A percentile compares a stretch with the other conserved stretches of the same genome.
These are phyloP conservation scores for Suhomyces prunicola DNA, from an alignment of 805 yeast species.

Conservation along the genomic window DNA sequence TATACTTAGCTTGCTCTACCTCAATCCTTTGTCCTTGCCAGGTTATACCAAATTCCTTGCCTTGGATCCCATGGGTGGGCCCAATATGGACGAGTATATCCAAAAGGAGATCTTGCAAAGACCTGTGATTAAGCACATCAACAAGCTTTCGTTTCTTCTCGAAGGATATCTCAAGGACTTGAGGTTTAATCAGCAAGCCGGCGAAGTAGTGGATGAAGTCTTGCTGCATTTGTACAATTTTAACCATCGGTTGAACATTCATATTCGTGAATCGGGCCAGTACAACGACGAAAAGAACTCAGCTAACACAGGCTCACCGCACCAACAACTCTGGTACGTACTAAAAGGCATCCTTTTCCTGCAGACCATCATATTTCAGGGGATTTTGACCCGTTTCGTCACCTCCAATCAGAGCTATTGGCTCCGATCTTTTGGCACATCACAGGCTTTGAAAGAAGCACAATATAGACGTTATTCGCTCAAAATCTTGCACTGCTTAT, in stretches of 20 bases:
- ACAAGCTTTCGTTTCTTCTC: slow-evolving; percentile 44
- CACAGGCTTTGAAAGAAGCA: slow-evolving; percentile 15
- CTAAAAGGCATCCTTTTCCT: slow-evolving; percentile 45
- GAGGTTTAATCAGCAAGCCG: slow-evolving; percentile 10
- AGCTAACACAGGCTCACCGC: slow-evolving; percentile 1
- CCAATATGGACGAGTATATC: slow-evolving; percentile 10
- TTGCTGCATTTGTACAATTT: slow-evolving; percentile 25
- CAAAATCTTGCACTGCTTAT: slow-evolving; percentile 39
- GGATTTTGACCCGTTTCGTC: slow-evolving; percentile 39
- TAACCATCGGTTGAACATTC: slow-evolving; percentile 20
- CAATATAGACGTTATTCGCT: slow-evolving; percentile 27
- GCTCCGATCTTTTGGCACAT: slow-evolving; percentile 14
- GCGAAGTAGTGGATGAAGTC: slow-evolving; percentile 17
- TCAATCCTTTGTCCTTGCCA: slow-evolving; percentile 8
- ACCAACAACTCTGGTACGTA: slow-evolving; percentile 34
- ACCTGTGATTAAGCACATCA: slow-evolving; percentile 50
- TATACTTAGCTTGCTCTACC: slow-evolving; percentile 20
- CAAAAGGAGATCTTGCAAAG: slow-evolving; percentile 16
- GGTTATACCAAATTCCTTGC: slow-evolving; percentile 18
- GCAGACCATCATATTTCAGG: slow-evolving; percentile 49
- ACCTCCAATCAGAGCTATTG: slow-evolving; percentile 14
- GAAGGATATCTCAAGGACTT: slow-evolving; percentile 31
- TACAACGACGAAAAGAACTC: slow-evolving; percentile 12
- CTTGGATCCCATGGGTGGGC: slow-evolving; percentile 9
- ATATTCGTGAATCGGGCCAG: slow-evolving; percentile 11